Conservation (phyloP, 2,329 filamentous ascomycete species). For the Boeremia exigua region DNA sequence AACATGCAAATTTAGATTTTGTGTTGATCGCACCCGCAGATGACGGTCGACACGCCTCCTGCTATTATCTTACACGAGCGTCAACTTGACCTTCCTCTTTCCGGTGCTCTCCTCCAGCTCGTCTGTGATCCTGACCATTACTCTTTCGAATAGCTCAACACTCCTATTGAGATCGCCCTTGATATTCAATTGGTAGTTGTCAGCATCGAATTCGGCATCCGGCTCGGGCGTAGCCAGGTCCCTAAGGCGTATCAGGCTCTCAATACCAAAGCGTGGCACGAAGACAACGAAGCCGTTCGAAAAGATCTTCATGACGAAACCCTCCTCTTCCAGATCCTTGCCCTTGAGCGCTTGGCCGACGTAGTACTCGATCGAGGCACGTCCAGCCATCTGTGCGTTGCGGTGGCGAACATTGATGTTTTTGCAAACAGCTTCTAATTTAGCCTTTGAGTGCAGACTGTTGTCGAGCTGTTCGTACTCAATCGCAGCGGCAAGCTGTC, state of each 20-base stretch:
- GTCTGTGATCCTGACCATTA: conserved; percentile 86
- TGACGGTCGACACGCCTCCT: not conserved
- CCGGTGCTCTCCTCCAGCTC: conserved; percentile 95
- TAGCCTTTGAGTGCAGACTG: conserved; percentile 78
- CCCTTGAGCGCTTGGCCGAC: conserved; percentile 94
- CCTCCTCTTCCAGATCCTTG: conserved; percentile 78
- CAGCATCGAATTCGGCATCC: conserved; percentile 81
- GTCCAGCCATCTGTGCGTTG: conserved; percentile 93
- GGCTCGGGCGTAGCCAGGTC: conserved; percentile 80
- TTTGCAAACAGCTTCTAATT: conserved; percentile 91
- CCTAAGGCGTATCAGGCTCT: conserved; percentile 84
- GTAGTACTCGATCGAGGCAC: conserved; percentile 96
- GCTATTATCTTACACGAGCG: conserved; percentile 45
- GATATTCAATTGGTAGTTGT: conserved; percentile 77
- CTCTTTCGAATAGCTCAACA: conserved; percentile 90
- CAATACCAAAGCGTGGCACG: conserved; percentile 93
- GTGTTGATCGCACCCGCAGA: not conserved
- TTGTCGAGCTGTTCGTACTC: conserved; percentile 88
- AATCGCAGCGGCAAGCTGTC: conserved; percentile 94
- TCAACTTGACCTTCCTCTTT: conserved; percentile 87
- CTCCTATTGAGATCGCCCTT: conserved; percentile 61
- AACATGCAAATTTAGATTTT: not conserved
- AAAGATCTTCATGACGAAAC: conserved; percentile 96
- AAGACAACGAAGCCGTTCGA: conserved; percentile 97
- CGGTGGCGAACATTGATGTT: conserved; percentile 98